These are phyloP conservation scores for Daldinia bambusicola DNA, from an alignment of 495 filamentous ascomycete species.

Conservation along the genomic window DNA sequence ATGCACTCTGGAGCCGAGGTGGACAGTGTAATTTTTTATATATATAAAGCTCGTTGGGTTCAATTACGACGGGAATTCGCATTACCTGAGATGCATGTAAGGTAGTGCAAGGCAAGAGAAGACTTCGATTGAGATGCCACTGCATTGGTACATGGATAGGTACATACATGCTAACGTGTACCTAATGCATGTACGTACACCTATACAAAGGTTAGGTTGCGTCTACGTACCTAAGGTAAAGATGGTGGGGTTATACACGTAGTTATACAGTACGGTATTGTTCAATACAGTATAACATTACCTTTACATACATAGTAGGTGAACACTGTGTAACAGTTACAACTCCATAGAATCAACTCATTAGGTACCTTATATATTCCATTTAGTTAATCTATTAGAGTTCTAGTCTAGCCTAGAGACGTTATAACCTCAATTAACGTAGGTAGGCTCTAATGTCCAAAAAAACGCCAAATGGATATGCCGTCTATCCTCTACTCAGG, in stretches of 20 bases:
- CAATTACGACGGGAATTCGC: background rate
- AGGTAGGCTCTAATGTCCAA: background rate
- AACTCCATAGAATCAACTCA: background rate
- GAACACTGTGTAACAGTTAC: conserved; percentile 2
- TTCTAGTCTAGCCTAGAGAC: background rate
- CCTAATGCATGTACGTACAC: background rate
- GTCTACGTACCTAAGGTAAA: no score
- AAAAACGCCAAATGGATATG: background rate
- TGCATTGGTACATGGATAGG: no score
- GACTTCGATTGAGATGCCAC: background rate
- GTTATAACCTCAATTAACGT: background rate
- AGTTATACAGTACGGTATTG: no score
- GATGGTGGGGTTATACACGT: background rate
- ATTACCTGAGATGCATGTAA: conserved; percentile 2
- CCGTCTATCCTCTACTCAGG: background rate
- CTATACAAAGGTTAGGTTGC: background rate
- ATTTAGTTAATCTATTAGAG: background rate
- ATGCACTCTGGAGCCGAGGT: background rate
- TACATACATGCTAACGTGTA: background rate
- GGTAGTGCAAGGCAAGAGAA: background rate
- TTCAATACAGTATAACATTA: no score
- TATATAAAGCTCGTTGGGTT: background rate
- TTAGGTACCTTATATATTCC: background rate
- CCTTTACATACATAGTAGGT: background rate
- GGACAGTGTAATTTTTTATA: background rate